Base-by-base conservation (phyloP, 495 filamentous ascomycete genomes). In the Elaphomyces granulatus region DNA sequence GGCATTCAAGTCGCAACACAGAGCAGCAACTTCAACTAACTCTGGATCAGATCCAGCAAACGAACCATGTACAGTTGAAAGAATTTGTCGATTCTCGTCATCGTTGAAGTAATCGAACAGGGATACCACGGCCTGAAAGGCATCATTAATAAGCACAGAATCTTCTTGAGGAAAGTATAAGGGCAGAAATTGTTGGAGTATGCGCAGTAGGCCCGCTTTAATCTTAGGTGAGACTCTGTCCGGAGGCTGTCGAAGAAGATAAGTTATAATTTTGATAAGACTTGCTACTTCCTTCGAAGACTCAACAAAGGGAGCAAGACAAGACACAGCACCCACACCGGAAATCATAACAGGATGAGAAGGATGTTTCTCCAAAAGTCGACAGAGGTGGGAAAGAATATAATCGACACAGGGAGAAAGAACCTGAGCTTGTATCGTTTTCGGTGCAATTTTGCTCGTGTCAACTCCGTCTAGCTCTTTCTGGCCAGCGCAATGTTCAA, bases 91-190 rank as follows among this genome's bases (percentile, higher is more conserved):
- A 50, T 81, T 87, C 18, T 63, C 51, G 31, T 78, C 74, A 51
- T 94, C 87, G 46, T 75, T 80, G 66, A 94, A 92, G 55, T 78
- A 92, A 31, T 81, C 80, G 42, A 92, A 95, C 34, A 93, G 64
- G 0, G 83, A 77, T 8, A 77, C 74, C 2, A 84, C 57, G 0
- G 78, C 83, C 52, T 61, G 74, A 67, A 49, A 90, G 36, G 46
- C 68, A 4, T 59, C 52, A 23, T 78, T 63, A 39, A 55, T 53
- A 31, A 67, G 57, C 40, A 50, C 48, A 10, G 37, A 26, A 47
- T 69, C 58, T 31, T 75, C 64, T 32, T 74, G 59, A 20, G 70
- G 57, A 34, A 73, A 54, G 41, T 68, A 74, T 1, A 82, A 53
- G 10, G 75, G 76, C 23, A 87, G 63, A 52, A 93, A 85, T 48